Base-by-base conservation (phyloP, 2,329 filamentous ascomycete genomes). In the Pseudogymnoascus sp. region DNA sequence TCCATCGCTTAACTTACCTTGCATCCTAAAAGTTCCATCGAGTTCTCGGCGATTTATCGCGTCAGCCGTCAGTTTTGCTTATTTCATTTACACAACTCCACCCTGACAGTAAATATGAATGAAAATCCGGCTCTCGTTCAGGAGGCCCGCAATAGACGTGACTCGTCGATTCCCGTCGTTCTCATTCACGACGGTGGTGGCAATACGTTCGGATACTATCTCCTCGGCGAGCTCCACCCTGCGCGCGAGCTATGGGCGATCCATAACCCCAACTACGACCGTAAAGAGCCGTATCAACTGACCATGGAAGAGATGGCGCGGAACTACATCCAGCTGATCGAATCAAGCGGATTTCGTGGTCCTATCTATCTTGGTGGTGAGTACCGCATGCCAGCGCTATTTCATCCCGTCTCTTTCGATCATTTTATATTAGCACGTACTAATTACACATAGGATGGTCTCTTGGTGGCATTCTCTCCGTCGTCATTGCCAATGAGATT, bases 161-260 rank as follows among this genome's bases (percentile, higher is more conserved):
- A 25, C 16, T 58, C 57, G 6, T 37, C 34, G 4, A 58, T 58
- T 25, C 57, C 57, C 8, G 25, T 58, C 57, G 57, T 58, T 30
- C 57, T 58, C 12, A 41, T 58, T 30, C 57, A 58, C 57, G 57
- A 58, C 20, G 32, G 57, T 32, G 57, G 57, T 14, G 57, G 57
- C 11, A 22, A 18, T 11, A 14, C 16, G 6, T 58, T 58, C 37
- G 32, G 14, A 25, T 58, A 58, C 57, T 58, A 37, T 18, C 6
- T 58, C 9, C 16, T 58, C n/a, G 57, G 16, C 14, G 57, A 58
- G 34, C 57, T 58, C 14, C 32, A 14, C 20, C 43, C 43, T 18
- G 28, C 47, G 28, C 57, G 57, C n/a, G 57, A 58, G 32, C 20
- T 58, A 41, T 58, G 57, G 57, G 57, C 57, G 57, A 39, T 58